These are phyloP conservation scores for Penicillium odoratum DNA, from an alignment of 495 filamentous ascomycete species.

Conservation along the genomic window DNA sequence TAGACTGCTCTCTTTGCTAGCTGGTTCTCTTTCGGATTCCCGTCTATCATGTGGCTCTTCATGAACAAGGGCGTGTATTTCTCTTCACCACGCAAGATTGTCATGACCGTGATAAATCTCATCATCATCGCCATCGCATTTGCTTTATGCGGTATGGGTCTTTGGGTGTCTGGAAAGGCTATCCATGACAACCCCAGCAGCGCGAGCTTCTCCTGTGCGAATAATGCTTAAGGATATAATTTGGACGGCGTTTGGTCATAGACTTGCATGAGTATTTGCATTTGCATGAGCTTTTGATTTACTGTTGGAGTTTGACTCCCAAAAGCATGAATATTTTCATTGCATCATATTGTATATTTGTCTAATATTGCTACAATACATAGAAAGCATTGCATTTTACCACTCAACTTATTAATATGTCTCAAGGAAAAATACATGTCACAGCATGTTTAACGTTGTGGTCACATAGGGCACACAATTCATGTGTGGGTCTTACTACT, in stretches of 20 bases:
- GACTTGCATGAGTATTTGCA: not conserved
- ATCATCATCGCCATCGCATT: slow-evolving; percentile 29
- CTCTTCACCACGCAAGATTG: slow-evolving; percentile 24
- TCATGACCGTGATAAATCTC: slow-evolving; percentile 34
- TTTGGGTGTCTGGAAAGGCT: slow-evolving; percentile 41
- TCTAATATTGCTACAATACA: not conserved
- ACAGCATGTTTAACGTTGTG: no score
- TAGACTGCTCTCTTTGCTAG: slow-evolving; percentile 37
- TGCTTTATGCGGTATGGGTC: slow-evolving; percentile 35
- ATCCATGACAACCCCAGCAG: slow-evolving; percentile 38
- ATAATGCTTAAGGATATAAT: slow-evolving; percentile 17
- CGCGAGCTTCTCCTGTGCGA: slow-evolving; percentile 35
- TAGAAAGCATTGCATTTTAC: not conserved
- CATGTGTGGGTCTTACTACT: no score
- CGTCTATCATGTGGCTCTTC: slow-evolving; percentile 40
- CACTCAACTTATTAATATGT: not conserved
- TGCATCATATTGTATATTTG: not conserved
- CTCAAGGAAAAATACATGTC: no score
- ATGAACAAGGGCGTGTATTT: slow-evolving; percentile 35
- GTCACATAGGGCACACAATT: no score
- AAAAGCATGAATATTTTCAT: not conserved
- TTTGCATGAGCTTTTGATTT: not conserved
- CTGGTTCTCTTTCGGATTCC: slow-evolving; percentile 45
- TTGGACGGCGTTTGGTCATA: not conserved
- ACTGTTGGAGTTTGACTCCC: not conserved